phyloP scores from a whole-genome alignment of 2,329 filamentous ascomycete species.

The Talaromyces sp. region DNA sequence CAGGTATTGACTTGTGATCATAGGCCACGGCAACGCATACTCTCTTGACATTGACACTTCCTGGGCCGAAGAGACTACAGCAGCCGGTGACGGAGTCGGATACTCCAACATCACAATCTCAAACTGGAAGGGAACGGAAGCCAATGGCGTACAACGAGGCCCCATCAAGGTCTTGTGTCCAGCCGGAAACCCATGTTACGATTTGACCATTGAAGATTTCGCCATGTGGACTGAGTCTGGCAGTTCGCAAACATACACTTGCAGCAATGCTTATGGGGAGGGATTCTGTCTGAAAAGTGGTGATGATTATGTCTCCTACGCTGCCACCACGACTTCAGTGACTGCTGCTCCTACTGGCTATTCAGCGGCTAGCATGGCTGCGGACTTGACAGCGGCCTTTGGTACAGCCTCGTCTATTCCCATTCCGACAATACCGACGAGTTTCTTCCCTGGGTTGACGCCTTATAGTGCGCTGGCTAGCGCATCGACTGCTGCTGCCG shows the following conservation, averaged over 20 bases:
- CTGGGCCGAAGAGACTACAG: slow-evolving; percentile 46
- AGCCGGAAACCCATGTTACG: slow-evolving; percentile 50
- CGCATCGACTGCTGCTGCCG: background rate
- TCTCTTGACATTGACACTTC: slow-evolving; percentile 54
- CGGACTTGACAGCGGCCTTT: slow-evolving; percentile 26
- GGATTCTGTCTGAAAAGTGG: slow-evolving; percentile 46
- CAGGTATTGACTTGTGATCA: background rate
- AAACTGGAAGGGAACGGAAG: slow-evolving; percentile 55
- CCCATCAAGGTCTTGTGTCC: slow-evolving; percentile 55
- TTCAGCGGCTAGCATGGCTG: slow-evolving; percentile 28
- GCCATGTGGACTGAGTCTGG: slow-evolving; percentile 43
- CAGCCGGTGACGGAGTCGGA: slow-evolving; percentile 50
- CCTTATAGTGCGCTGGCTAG: slow-evolving; percentile 24
- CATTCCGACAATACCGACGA: slow-evolving; percentile 29
- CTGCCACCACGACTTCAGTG: slow-evolving; percentile 23
- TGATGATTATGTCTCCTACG: slow-evolving; percentile 21
- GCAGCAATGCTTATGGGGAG: slow-evolving; percentile 48
- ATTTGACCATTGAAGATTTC: slow-evolving; percentile 50
- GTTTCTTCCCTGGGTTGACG: slow-evolving; percentile 32
- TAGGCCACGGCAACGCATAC: slow-evolving; percentile 57
- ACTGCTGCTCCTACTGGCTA: slow-evolving; percentile 38
- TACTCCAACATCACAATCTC: slow-evolving; percentile 52
- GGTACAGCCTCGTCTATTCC: slow-evolving; percentile 27
- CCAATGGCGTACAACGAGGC: slow-evolving; percentile 49
- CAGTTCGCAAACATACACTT: slow-evolving; percentile 41